Evolutionary conservation across 768 basidiomycete genomes (phyloP).

Genomic region (Boletus rufocinnamomeus): DNA sequence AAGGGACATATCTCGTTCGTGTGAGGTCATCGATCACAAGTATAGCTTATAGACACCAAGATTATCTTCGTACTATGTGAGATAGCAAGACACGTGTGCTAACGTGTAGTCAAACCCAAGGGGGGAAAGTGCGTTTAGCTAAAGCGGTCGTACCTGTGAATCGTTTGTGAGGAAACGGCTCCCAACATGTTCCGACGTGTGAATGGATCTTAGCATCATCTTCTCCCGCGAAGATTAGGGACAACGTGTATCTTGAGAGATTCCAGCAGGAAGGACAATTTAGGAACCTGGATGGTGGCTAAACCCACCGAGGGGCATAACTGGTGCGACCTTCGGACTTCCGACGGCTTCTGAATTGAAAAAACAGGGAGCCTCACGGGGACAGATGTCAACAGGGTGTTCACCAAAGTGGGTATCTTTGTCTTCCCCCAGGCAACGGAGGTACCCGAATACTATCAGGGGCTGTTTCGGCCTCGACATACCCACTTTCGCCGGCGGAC

Average conservation of each 20-base stretch:
- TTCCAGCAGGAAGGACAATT: background rate
- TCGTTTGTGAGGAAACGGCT: slow-evolving; percentile 5
- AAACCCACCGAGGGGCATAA: background rate
- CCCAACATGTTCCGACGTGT: slow-evolving; percentile 17
- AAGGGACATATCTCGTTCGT: background rate
- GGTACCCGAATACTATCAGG: background rate
- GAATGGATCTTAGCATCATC: slow-evolving; percentile 20
- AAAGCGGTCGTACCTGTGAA: slow-evolving; percentile 14
- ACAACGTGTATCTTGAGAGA: slow-evolving; percentile 6
- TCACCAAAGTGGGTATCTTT: slow-evolving; percentile 11
- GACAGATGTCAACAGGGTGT: slow-evolving; percentile 4
- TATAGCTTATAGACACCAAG: background rate
- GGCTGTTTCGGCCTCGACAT: background rate
- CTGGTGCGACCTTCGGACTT: slow-evolving; percentile 6
- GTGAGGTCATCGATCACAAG: slow-evolving; percentile 17
- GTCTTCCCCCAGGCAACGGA: background rate
- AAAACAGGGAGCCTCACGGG: slow-evolving; percentile 7
- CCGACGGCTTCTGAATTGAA: slow-evolving; percentile 8
- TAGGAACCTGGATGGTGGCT: background rate
- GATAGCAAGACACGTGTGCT: slow-evolving; percentile 14
- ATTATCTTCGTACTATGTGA: slow-evolving; percentile 11
- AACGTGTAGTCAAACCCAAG: background rate
- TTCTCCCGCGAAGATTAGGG: slow-evolving; percentile 34
- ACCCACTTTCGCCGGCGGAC: slow-evolving; percentile 7
- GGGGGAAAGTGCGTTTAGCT: slow-evolving; percentile 5